These are phyloP conservation scores for Thelonectria blattea DNA, from an alignment of 2,329 filamentous ascomycete species.

Conservation along the genomic window DNA sequence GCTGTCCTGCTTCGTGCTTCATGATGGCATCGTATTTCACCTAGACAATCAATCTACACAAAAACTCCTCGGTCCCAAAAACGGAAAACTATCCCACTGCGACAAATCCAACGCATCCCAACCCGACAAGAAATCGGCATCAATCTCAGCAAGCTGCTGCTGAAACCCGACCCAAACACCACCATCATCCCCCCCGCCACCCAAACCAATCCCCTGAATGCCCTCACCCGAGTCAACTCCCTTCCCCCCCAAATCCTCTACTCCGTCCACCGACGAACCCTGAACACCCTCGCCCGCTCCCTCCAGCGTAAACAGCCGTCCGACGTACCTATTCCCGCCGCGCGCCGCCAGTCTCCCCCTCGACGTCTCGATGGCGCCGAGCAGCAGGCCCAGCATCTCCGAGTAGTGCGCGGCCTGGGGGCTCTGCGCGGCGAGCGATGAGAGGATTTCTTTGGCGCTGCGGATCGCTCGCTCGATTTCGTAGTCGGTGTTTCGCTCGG, in stretches of 20 bases:
- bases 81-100: slow-evolving; percentile 36
- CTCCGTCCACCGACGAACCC: background rate
- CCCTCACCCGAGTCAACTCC: background rate
- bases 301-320: slow-evolving; percentile 30
- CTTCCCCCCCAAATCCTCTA: background rate
- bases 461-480: slow-evolving; percentile 56
- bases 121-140: slow-evolving; percentile 32
- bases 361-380: slow-evolving; percentile 48
- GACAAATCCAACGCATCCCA: slow-evolving; percentile 37
- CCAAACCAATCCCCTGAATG: background rate
- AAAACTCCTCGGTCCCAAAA: slow-evolving; percentile 20
- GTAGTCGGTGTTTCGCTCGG: slow-evolving; percentile 51
- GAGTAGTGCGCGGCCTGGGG: slow-evolving; percentile 64
- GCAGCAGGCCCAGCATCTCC: slow-evolving; percentile 58
- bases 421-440: slow-evolving; percentile 53
- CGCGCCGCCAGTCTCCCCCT: slow-evolving; percentile 24
- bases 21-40: background rate
- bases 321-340: slow-evolving; percentile 33
- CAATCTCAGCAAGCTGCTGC: slow-evolving; percentile 13
- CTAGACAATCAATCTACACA: slow-evolving; percentile 10
- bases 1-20: background rate
- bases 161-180: slow-evolving; percentile 12
- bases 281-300: background rate
- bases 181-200: background rate
- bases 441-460: slow-evolving; percentile 56